Conservation (phyloP, 2,329 filamentous ascomycete genomes). For the Xylariomycetidae sp. region DNA sequence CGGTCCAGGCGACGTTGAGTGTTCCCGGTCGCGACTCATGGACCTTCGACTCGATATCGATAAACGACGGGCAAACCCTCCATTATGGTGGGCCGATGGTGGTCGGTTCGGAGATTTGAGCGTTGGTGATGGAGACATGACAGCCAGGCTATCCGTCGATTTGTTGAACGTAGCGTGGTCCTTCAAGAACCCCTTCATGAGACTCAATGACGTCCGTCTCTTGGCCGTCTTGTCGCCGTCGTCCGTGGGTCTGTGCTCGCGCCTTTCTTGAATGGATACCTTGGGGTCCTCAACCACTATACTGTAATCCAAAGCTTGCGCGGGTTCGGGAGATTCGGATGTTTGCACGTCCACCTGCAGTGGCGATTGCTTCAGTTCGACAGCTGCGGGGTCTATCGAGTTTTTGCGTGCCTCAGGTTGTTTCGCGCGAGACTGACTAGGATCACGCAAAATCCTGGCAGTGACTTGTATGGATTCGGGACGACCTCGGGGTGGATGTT, state of each 20-base stretch:
- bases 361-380: conserved; percentile 54
- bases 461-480: conserved; percentile 84
- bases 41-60: conserved; percentile 59
- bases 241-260: conserved; percentile 31
- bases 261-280: conserved; percentile 43
- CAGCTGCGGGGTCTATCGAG: conserved; percentile 36
- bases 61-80: conserved; percentile 50
- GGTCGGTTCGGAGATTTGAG: conserved; percentile 42
- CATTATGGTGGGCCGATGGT: conserved; percentile 39
- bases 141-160: conserved; percentile 37
- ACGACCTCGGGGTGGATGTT: conserved; percentile 36
- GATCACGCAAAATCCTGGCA: conserved; percentile 71
- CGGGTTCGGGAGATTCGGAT: conserved; percentile 25
- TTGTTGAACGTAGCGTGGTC: conserved; percentile 46
- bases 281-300: conserved; percentile 26
- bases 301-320: conserved; percentile 20
- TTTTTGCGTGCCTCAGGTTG: conserved; percentile 36
- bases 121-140: conserved; percentile 23
- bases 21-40: conserved; percentile 39
- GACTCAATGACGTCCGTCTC: conserved; percentile 52
- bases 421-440: conserved; percentile 36
- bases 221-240: conserved; percentile 31
- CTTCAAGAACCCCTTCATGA: conserved; percentile 57
- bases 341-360: conserved; percentile 52
- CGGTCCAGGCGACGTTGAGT: conserved; percentile 13